Conservation (phyloP, 225 moss, liverwort and hornwort species). For the Marchantia paleacea region DNA sequence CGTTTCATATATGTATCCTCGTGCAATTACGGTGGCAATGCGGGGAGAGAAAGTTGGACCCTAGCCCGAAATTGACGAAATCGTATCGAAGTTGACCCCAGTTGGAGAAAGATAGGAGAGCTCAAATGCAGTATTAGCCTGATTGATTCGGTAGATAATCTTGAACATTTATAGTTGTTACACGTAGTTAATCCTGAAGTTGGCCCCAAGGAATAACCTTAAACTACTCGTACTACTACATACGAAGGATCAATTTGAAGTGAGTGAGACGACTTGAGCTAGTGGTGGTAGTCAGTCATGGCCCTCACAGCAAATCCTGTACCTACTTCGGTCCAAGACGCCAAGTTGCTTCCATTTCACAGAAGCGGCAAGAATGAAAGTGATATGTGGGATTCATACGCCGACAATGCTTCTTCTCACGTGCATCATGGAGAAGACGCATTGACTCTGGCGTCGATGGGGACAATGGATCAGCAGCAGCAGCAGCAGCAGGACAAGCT, state of each 20-base stretch:
- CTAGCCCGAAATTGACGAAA: conserved; percentile 3
- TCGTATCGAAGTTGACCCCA: background rate
- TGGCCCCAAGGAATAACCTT: background rate
- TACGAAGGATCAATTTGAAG: background rate
- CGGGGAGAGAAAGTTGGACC: background rate
- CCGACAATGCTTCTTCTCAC: conserved; percentile 7
- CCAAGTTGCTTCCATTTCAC: conserved; percentile 16
- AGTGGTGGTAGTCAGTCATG: conserved; percentile 4
- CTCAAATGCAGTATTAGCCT: conserved; percentile 10
- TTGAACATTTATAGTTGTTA: background rate
- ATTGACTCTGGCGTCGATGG: conserved; percentile 32
- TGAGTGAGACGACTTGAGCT: background rate
- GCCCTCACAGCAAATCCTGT: conserved; percentile 10
- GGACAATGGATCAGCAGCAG: conserved; percentile 28
- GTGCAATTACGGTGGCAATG: conserved; percentile 6
- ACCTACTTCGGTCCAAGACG: background rate
- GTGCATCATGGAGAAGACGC: conserved; percentile 16
- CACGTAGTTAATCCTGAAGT: background rate
- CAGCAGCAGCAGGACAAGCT: conserved; percentile 14
- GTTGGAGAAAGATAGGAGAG: conserved; percentile 4
- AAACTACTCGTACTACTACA: background rate
- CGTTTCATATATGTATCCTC: background rate
- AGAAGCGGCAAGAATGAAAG: conserved; percentile 29
- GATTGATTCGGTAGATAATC: background rate
- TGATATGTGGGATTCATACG: conserved; percentile 41